Conservation (phyloP, 345 rosid genomes). For the Bruguiera gymnorhiza region DNA sequence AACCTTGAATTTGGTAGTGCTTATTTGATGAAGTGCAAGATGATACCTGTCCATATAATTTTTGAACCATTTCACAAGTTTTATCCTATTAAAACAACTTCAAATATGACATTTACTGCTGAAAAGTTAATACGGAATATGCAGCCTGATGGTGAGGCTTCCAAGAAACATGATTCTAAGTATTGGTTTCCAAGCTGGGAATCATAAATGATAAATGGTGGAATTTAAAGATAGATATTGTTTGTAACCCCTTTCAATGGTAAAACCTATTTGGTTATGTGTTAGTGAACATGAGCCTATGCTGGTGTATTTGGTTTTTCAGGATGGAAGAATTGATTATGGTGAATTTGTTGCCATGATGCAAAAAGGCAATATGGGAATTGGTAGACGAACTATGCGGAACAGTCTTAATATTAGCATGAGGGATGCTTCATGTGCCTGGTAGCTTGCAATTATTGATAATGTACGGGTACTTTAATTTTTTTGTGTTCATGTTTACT, state of each 20-base stretch:
- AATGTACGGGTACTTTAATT: constrained; percentile 31
- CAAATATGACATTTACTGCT: too few relatives aligned
- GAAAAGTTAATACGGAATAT: too few relatives aligned
- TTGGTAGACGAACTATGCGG: constrained; percentile 98
- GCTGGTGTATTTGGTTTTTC: constrained; percentile 20
- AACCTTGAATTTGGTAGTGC: neutral
- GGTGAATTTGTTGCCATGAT: constrained; percentile 98
- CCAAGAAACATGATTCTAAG: neutral
- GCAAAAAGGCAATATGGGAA: constrained; percentile 93
- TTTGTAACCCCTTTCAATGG: neutral
- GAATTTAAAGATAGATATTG: neutral
- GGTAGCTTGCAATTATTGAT: constrained; percentile 17
- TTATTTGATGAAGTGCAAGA: neutral
- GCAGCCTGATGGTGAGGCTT: neutral
- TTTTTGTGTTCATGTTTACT: neutral
- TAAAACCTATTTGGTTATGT: neutral
- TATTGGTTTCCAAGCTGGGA: too few relatives aligned
- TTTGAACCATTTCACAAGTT: neutral
- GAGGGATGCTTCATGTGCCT: constrained; percentile 66
- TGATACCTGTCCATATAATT: neutral
- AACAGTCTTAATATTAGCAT: constrained; percentile 92
- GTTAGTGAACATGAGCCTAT: neutral
- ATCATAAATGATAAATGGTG: neutral
- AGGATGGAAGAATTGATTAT: constrained; percentile 97
- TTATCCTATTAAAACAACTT: neutral